These are phyloP conservation scores for Solanum dulcamara DNA, from an alignment of 257 asterid genomes.

Conservation along the genomic window DNA sequence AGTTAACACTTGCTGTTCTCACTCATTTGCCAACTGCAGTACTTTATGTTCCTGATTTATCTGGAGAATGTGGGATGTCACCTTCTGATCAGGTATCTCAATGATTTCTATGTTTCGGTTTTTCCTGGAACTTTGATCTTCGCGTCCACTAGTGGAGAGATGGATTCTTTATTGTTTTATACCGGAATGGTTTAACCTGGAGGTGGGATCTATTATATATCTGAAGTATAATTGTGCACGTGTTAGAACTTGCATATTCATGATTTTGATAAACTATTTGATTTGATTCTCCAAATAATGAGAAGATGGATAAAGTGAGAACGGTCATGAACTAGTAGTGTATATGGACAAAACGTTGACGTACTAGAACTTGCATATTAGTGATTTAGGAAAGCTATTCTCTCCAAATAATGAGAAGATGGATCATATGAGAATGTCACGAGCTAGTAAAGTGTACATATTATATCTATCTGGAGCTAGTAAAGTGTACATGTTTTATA, in stretches of 20 bases:
- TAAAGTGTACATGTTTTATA: no score
- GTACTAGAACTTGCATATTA: neutral
- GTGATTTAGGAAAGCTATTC: neutral
- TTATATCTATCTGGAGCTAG: no score
- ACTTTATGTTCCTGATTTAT: constrained; percentile 86
- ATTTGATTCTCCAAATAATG: neutral
- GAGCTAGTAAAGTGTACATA: neutral
- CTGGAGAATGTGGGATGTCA: constrained; percentile 93
- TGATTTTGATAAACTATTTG: neutral
- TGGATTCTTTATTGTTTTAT: neutral
- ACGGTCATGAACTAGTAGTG: neutral
- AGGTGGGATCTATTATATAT: neutral
- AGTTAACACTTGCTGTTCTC: constrained; percentile 92
- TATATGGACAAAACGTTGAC: neutral
- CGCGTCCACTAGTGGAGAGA: neutral
- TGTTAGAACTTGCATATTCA: neutral
- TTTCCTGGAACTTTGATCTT: neutral
- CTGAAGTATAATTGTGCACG: neutral
- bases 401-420: neutral
- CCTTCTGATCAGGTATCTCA: constrained; percentile 86
- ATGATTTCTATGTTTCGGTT: neutral
- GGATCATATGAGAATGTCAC: neutral
- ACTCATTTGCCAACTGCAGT: constrained; percentile 96
- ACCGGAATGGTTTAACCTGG: neutral
- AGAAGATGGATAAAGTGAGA: neutral